These are phyloP conservation scores for Psilocybe cyanescens DNA, from an alignment of 768 basidiomycete species.

Conservation along the genomic window DNA sequence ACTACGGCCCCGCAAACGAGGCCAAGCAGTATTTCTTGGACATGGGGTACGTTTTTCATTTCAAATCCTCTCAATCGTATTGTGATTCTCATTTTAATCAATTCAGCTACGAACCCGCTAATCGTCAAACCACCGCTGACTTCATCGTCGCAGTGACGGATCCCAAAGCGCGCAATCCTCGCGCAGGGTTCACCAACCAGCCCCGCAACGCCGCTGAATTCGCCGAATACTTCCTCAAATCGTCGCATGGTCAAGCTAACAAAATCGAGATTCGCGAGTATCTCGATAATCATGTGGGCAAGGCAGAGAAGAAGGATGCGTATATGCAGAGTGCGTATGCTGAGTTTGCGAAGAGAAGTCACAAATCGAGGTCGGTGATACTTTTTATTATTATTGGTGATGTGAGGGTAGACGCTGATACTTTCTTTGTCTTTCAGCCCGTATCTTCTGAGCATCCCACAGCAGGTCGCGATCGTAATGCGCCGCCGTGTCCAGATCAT, in stretches of 20 bases:
- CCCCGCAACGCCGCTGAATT: slow-evolving; percentile 66
- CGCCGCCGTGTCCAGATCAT: slow-evolving; percentile 47
- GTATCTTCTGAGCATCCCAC: slow-evolving; percentile 46
- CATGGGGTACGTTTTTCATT: slow-evolving; percentile 40
- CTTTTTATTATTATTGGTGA: background rate
- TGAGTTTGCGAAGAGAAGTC: slow-evolving; percentile 53
- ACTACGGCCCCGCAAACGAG: slow-evolving; percentile 68
- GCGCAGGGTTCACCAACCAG: slow-evolving; percentile 41
- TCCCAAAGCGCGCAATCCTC: slow-evolving; percentile 57
- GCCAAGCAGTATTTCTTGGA: slow-evolving; percentile 76
- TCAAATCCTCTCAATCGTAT: background rate
- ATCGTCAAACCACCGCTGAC: slow-evolving; percentile 68
- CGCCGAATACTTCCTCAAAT: slow-evolving; percentile 47
- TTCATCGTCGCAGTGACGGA: slow-evolving; percentile 69
- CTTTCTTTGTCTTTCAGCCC: slow-evolving; percentile 32
- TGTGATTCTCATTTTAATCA: background rate
- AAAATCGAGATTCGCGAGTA: slow-evolving; percentile 51
- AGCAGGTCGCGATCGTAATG: slow-evolving; percentile 51
- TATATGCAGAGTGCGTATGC: slow-evolving; percentile 52
- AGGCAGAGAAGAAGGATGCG: slow-evolving; percentile 40
- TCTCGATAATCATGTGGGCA: slow-evolving; percentile 44
- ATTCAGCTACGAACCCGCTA: slow-evolving; percentile 57
- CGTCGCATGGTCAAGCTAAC: slow-evolving; percentile 44
- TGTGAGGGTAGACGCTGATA: background rate
- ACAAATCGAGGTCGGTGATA: slow-evolving; percentile 33